Evolutionary conservation across 768 basidiomycete species (phyloP).

Genomic region (Leccinum subtestaceum): DNA sequence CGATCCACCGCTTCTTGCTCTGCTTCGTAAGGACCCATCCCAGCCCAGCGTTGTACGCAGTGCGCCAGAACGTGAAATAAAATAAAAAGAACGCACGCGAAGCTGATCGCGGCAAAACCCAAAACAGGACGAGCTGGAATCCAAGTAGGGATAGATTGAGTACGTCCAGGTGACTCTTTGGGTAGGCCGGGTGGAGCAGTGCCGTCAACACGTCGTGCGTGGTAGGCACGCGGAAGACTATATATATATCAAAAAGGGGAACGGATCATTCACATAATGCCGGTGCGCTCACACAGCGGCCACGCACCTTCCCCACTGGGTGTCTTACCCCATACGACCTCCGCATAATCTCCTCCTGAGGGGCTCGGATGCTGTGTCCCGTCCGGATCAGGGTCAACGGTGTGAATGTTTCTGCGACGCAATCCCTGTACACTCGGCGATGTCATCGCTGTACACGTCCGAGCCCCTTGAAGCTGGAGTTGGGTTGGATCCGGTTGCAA

Average conservation of each 20-base stretch:
- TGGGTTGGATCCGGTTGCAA: too few species aligned
- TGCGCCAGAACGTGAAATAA: constrained; percentile 93
- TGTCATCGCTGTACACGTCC: constrained; percentile 15
- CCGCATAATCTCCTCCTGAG: constrained; percentile 31
- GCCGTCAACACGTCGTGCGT: constrained; percentile 88
- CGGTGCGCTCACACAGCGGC: not conserved
- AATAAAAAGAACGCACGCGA: constrained; percentile 73
- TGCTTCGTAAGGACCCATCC: constrained; percentile 94
- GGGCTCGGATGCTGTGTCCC: constrained; percentile 7
- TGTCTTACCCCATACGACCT: constrained; percentile 88
- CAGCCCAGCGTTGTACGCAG: constrained; percentile 88
- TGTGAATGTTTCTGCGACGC: constrained; percentile 20
- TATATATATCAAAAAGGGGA: not conserved
- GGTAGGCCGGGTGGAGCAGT: constrained; percentile 76
- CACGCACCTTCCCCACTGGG: constrained; percentile 70
- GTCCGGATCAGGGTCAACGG: constrained; percentile 10
- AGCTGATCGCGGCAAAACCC: constrained; percentile 52
- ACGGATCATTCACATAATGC: not conserved
- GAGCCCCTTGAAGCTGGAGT: too few species aligned
- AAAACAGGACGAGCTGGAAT: constrained; percentile 74
- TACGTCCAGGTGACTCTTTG: constrained; percentile 87
- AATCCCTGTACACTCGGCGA: constrained; percentile 19
- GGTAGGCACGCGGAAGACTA: constrained; percentile 91
- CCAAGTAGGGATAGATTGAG: constrained; percentile 79
- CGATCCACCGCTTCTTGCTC: constrained; percentile 94